Percentiles rank a stretch among this genome's conserved stretches.
These are phyloP conservation scores for Pseudocohnilembus persalinus DNA, from an alignment of 169 alveolate genomes.

Conservation along the genomic window DNA sequence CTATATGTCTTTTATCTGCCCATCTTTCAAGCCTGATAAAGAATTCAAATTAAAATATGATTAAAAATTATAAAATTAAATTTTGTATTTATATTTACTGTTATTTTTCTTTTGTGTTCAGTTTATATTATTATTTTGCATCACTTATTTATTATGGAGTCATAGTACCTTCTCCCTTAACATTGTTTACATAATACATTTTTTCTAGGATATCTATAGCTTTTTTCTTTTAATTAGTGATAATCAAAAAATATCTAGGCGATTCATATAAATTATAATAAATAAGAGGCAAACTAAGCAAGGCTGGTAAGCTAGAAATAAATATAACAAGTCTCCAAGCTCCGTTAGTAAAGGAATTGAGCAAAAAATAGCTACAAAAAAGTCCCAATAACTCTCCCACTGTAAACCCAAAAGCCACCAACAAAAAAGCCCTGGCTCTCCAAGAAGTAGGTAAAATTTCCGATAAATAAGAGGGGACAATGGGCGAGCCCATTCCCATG, in stretches of 20 bases:
- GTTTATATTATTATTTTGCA: no score
- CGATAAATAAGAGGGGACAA: no score
- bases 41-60: background rate
- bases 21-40: background rate
- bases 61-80: no score
- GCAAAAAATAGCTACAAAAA: background rate
- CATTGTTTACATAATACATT: background rate
- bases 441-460: background rate
- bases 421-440: background rate
- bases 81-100: no score
- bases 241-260: background rate
- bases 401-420: background rate
- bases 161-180: no score
- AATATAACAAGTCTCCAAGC: background rate
- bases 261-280: background rate
- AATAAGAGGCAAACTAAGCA: background rate
- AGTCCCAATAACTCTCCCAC: background rate
- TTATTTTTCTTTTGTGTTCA: no score
- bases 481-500: background rate
- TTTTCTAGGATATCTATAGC: background rate
- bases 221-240: background rate
- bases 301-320: background rate
- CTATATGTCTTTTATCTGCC: background rate
- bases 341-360: background rate
- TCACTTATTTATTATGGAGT: no score